These are phyloP conservation scores for Rhynchosporium secalis DNA, from an alignment of 2,329 filamentous ascomycete genomes.

Conservation along the genomic window DNA sequence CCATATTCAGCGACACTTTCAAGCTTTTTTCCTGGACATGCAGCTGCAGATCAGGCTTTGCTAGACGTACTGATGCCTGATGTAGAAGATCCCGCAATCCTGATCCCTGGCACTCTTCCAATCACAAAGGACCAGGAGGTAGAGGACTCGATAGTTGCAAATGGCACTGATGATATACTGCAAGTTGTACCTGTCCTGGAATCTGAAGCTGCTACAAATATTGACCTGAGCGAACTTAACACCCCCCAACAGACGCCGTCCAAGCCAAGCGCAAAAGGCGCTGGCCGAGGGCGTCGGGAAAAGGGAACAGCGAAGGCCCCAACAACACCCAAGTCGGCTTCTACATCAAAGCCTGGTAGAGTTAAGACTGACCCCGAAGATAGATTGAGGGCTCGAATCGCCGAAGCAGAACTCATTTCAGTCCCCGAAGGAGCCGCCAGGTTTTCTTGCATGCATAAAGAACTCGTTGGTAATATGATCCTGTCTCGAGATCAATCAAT, in stretches of 20 bases:
- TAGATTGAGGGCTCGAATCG: not conserved
- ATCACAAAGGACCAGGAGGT: not conserved
- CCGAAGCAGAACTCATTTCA: slow-evolving; percentile 20
- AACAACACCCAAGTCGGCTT: not conserved
- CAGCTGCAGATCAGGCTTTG: not conserved
- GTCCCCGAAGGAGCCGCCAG: slow-evolving; percentile 24
- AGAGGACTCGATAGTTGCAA: not conserved
- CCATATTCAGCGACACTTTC: not conserved
- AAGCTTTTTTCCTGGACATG: not conserved
- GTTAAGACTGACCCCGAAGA: not conserved
- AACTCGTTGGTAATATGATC: slow-evolving; percentile 33
- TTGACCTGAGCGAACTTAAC: not conserved
- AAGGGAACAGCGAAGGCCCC: not conserved
- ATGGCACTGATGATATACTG: not conserved
- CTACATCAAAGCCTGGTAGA: not conserved
- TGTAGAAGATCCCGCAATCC: not conserved
- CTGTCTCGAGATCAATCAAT: slow-evolving; percentile 31
- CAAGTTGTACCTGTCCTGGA: too few relatives aligned
- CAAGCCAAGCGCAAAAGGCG: not conserved
- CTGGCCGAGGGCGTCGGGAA: not conserved
- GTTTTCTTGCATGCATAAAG: slow-evolving; percentile 31
- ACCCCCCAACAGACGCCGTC: not conserved
- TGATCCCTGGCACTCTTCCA: not conserved
- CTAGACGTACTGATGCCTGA: not conserved
- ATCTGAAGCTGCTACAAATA: not conserved